Conservation (phyloP, 1,284 basidiomycete species). For the Acaromyces ingoldii region DNA sequence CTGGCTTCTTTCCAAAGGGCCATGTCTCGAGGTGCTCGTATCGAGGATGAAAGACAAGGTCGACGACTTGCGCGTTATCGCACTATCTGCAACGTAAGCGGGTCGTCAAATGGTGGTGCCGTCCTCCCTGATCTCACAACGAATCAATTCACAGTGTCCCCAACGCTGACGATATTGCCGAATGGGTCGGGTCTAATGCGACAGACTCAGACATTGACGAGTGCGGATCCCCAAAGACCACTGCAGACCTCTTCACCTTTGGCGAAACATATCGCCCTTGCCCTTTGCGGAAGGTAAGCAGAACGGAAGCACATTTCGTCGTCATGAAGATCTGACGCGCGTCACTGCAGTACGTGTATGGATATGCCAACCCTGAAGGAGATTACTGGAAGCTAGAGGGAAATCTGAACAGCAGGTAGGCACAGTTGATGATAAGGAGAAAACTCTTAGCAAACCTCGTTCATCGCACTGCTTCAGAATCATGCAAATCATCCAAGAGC, state of each 20-base stretch:
- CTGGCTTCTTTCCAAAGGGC: conserved; percentile 11
- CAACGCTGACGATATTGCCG: conserved; percentile 82
- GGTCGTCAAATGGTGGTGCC: too few relatives aligned
- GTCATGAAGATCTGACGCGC: neutral
- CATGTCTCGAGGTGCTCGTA: conserved; percentile 78
- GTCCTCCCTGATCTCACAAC: too few relatives aligned
- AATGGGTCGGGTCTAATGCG: conserved; percentile 67
- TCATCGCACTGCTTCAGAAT: conserved; percentile 55
- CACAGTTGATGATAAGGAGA: too few relatives aligned
- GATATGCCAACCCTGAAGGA: conserved; percentile 59
- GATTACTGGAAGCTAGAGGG: conserved; percentile 70
- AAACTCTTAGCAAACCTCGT: too few relatives aligned
- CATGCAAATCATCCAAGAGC: conserved; percentile 56
- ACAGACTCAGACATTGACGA: neutral
- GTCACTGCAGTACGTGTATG: conserved; percentile 33
- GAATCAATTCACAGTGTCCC: too few relatives aligned
- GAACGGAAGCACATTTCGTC: neutral
- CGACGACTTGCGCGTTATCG: conserved; percentile 69
- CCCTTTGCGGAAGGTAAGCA: conserved; percentile 21
- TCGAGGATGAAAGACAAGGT: conserved; percentile 73
- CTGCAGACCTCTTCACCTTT: conserved; percentile 28
- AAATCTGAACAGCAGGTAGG: conserved; percentile 67
- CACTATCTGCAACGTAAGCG: conserved; percentile 93
- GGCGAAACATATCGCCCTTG: conserved; percentile 39
- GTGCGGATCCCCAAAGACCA: neutral